Conservation (phyloP, 208 protist genomes). For the Willaertia magna region DNA sequence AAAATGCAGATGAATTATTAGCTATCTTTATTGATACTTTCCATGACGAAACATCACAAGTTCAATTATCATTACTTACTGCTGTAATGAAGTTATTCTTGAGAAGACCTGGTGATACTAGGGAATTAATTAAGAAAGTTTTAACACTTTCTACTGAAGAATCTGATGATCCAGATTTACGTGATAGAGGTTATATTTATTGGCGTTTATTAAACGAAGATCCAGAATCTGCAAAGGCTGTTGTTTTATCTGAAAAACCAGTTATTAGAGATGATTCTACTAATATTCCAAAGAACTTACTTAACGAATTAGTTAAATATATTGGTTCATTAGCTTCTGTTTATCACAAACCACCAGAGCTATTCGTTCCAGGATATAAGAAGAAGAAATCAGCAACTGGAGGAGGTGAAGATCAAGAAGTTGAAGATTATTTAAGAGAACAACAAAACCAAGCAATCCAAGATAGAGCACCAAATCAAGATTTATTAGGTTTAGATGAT, state of each 20-base stretch:
- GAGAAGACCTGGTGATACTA: slow-evolving; percentile 54
- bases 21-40: slow-evolving; percentile 87
- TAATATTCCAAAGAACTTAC: slow-evolving; percentile 72
- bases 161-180: slow-evolving; percentile 87
- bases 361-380: slow-evolving; percentile 78
- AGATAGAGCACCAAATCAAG: neutral
- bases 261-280: slow-evolving; percentile 75
- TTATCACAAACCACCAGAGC: slow-evolving; percentile 81
- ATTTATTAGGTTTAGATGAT: neutral
- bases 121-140: slow-evolving; percentile 62
- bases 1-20: slow-evolving; percentile 82
- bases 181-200: slow-evolving; percentile 96
- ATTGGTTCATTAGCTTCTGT: slow-evolving; percentile 81
- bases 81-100: slow-evolving; percentile 95
- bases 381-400: slow-evolving; percentile 11
- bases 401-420: slow-evolving; percentile 50
- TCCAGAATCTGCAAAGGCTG: slow-evolving; percentile 80
- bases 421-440: slow-evolving; percentile 32
- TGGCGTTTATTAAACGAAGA: slow-evolving; percentile 95
- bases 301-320: slow-evolving; percentile 65
- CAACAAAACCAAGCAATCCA: slow-evolving; percentile 2
- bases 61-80: slow-evolving; percentile 90
- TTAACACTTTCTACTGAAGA: slow-evolving; percentile 60
- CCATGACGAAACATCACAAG: slow-evolving; percentile 63
- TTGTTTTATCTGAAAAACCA: slow-evolving; percentile 69